A percentile compares a stretch with the other conserved stretches of the same genome.
Conservation (phyloP, 1,284 basidiomycete genomes). For the Apiotrichum gracile region DNA sequence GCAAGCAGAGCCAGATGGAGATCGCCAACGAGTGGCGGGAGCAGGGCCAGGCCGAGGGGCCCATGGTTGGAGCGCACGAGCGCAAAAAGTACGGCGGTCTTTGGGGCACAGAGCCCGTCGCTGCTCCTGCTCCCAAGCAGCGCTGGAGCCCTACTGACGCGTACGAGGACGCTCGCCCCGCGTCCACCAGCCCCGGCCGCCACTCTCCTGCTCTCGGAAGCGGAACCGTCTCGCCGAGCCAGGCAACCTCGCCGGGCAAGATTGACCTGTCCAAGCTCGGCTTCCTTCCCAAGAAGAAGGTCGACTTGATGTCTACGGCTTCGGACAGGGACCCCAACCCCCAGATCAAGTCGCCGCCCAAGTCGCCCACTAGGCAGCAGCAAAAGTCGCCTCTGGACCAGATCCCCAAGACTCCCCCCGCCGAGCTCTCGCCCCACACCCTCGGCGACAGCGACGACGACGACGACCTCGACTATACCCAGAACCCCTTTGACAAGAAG, state of each 20-base stretch:
- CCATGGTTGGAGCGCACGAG: conserved; percentile 1
- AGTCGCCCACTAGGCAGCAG: conserved; percentile 2
- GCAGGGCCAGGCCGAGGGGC: background rate
- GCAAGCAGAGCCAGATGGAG: conserved; percentile 4
- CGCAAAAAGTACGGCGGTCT: background rate
- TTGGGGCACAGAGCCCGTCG: background rate
- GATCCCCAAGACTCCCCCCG: conserved; percentile 40
- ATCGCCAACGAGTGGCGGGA: conserved; percentile 4
- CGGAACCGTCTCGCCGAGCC: conserved; percentile 19
- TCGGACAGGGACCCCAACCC: conserved; percentile 33
- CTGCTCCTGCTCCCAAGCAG: background rate
- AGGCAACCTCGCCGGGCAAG: conserved; percentile 25
- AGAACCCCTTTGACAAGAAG: conserved; percentile 46
- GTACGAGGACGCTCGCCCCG: conserved; percentile 27
- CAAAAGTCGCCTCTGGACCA: conserved; percentile 25
- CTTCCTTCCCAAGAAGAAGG: conserved; percentile 45
- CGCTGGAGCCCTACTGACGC: conserved; percentile 44
- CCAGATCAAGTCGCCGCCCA: conserved; percentile 21
- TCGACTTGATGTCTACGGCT: conserved; percentile 41
- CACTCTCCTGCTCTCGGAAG: background rate
- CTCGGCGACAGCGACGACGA: conserved; percentile 44
- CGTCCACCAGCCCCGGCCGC: background rate
- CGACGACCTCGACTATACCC: conserved; percentile 45
- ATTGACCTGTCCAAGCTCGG: conserved; percentile 48
- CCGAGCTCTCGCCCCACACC: conserved; percentile 21